These are phyloP conservation scores for Coniochaeta ligniaria DNA, from an alignment of 2,329 filamentous ascomycete genomes.

Conservation along the genomic window DNA sequence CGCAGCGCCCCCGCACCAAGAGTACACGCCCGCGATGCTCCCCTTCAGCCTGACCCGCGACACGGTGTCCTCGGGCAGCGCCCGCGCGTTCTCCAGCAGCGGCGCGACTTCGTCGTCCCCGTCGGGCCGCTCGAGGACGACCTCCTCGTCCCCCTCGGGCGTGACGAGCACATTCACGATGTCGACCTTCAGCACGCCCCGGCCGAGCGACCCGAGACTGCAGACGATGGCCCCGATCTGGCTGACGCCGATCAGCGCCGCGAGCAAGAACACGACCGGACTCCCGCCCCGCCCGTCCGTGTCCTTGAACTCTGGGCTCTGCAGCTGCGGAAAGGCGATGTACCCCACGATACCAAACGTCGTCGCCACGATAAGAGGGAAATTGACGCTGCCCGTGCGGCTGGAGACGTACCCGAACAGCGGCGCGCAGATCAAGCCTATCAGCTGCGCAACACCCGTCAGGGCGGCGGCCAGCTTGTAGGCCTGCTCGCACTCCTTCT, in stretches of 20 bases:
- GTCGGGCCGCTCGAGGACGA: conserved; percentile 12
- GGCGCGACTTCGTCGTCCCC: conserved; percentile 29
- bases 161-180: conserved; percentile 14
- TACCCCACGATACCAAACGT: conserved; percentile 74
- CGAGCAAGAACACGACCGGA: conserved; percentile 65
- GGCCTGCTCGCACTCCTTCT: conserved; percentile 75
- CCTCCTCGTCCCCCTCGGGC: conserved; percentile 24
- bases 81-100: conserved; percentile 23
- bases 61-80: conserved; percentile 18
- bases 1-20: conserved; percentile 79
- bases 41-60: conserved; percentile 68
- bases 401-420: conserved; percentile 82
- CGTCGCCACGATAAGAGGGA: conserved; percentile 67
- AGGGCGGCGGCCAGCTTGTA: conserved; percentile 84
- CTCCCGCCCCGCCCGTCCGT: conserved; percentile 59
- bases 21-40: conserved; percentile 91
- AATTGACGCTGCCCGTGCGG: conserved; percentile 57
- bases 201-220: conserved; percentile 80
- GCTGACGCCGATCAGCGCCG: conserved; percentile 76
- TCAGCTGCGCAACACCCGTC: conserved; percentile 81
- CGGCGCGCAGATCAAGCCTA: conserved; percentile 79
- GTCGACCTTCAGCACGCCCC: conserved; percentile 61
- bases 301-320: conserved; percentile 66
- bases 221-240: conserved; percentile 97
- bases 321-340: conserved; percentile 63